Evolutionary conservation across 805 yeast genomes (phyloP).

Genomic region (Lachancea lanzarotensis): DNA sequence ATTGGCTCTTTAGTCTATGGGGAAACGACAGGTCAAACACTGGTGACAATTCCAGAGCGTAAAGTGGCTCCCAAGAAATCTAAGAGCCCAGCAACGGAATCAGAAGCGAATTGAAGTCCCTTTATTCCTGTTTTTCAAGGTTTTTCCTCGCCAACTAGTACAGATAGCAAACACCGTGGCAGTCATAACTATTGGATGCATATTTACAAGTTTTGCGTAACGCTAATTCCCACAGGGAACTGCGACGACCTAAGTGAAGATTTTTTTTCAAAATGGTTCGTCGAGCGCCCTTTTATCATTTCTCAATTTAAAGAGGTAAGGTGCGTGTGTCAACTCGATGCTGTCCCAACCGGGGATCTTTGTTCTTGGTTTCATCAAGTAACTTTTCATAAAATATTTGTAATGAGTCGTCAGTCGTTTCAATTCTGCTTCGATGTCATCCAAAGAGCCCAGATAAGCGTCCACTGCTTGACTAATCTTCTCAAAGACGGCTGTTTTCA

Average conservation of each 20-base stretch:
- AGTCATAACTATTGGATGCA: conserved; percentile 1
- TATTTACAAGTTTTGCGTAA: neutral
- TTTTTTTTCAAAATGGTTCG: conserved; percentile 2
- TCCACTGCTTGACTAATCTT: conserved; percentile 16
- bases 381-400: conserved; percentile 31
- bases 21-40: conserved; percentile 34
- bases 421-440: conserved; percentile 13
- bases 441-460: conserved; percentile 20
- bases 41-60: conserved; percentile 1
- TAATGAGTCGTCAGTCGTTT: conserved; percentile 19
- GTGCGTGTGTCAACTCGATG: conserved; percentile 16
- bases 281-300: conserved; percentile 10
- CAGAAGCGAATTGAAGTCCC: neutral
- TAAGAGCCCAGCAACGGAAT: neutral
- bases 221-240: too few species aligned
- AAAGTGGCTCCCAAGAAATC: neutral
- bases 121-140: neutral
- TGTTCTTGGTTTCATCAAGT: conserved; percentile 22
- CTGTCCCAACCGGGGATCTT: conserved; percentile 20
- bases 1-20: conserved; percentile 79
- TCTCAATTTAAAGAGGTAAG: conserved; percentile 18
- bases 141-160: too few species aligned
- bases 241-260: too few species aligned
- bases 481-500: conserved; percentile 20
- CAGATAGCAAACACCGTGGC: conserved; percentile 1